Base-by-base conservation (phyloP, 371 early-diverging fungal genomes). In the Batrachochytrium dendrobatidis region DNA sequence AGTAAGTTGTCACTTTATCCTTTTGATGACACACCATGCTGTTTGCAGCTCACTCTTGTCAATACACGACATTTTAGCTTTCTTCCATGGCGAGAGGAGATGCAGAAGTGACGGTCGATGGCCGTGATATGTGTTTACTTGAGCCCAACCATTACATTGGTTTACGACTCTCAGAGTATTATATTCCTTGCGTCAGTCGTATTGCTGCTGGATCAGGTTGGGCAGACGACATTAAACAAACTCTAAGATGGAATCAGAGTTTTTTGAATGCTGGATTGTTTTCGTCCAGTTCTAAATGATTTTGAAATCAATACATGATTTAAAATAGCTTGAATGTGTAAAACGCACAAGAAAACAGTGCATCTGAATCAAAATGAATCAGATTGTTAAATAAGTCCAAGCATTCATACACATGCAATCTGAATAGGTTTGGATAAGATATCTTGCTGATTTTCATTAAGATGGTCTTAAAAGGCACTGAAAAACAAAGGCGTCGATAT, bases 201-300 rank as follows among this genome's bases (percentile, higher is more conserved):
- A 28, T 31, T 8, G 22, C 20, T 1, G 20, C n/a, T 18, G 58
- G 55, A 1, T 29, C 18, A 17, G 64, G 58, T 25, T 74, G 74
- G 74, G 60, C 62, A 18, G 18, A 45, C n/a, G 66, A 62, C 31
- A 67, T 74, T 30, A 68, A 64, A 30, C 54, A 55, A 4, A 58
- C 65, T 34, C 54, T 74, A 33, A 66, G 63, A 26, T 74, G 68
- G 68, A 74, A 74, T 51, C 74, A 74, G 59, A 56, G 46, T 12
- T 74, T 74, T 58, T 32, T 53, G 28, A 53, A 48, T 53, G 44
- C 30, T 3, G 33, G 57, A 6, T 3, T 62, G 31, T 34, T 31
- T 17, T 39, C 39, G n/a, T n/a, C n/a, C n/a, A n/a, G n/a, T n/a
- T n/a, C n/a, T n/a, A n/a, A n/a, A n/a, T n/a, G n/a, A n/a, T n/a